Base-by-base conservation (phyloP, 1,284 basidiomycete species). In the Testicularia cyperi region DNA sequence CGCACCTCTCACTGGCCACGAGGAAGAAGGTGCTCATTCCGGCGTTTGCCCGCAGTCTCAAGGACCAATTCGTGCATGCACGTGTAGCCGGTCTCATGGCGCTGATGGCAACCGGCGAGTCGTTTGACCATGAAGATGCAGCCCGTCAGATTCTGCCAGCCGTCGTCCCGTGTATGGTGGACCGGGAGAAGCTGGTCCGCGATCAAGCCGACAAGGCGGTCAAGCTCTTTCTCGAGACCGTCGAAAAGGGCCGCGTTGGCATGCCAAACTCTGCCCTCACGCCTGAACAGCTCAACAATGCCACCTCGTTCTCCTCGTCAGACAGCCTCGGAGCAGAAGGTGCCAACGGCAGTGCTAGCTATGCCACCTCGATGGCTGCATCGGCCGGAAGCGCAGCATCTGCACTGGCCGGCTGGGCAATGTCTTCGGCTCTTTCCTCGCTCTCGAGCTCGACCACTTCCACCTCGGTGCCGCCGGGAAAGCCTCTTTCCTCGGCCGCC, bases 71-170 rank as follows among this genome's bases (percentile, higher is more conserved):
- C 74, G 86, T 92, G 0, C 94, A 95, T 74, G 88, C 91, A 1
- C 83, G 95, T 22, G 90, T 96, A 0, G 94, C 94, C 0, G 95
- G 90, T 0, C 78, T 98, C 31, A 92, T 94, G 90, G 90, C 92
- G 13, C 85, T 97, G 65, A 94, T 92, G 86, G 92, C 94, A 1
- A 92, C 90, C 0, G 85, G 87, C 14, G 92, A 96, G 23, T 88
- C 86, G 55, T 98, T 90, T 64, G 91, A 33, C 29, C 54, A 57
- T 16, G 65, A 72, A 22, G 69, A 72, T 23, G 44, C 58, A 19
- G 74, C 74, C 0, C 34, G 39, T 2, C 52, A 61, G 18, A 63
- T 72, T 9, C 24, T 76, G 16, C 74, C 74, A 0, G 65, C 67
- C 1, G 48, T 75, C 15, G 40, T 63, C 3, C 74, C 74, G 1